Evolutionary conservation across 192 early-diverging fungal species (phyloP).

Genomic region (Coemansia sp.): DNA sequence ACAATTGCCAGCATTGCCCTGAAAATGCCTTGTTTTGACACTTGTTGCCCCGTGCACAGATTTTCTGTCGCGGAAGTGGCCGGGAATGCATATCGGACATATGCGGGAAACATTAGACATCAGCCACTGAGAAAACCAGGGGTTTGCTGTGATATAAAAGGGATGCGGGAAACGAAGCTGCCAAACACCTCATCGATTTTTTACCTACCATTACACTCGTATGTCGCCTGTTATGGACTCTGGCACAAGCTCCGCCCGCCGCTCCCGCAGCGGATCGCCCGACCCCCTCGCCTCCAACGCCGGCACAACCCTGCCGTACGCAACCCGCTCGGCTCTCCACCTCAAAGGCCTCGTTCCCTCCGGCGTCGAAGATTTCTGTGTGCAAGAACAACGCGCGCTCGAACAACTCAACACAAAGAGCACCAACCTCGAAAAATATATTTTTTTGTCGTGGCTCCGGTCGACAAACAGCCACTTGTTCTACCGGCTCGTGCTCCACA

Average conservation of each 20-base stretch:
- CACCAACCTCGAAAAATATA: conserved; percentile 76
- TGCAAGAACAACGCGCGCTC: conserved; percentile 73
- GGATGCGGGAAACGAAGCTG: not conserved
- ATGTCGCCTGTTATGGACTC: conserved; percentile 18
- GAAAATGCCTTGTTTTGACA: not conserved
- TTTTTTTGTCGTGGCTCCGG: conserved; percentile 77
- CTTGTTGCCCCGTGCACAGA: conserved; percentile 9
- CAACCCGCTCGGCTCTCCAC: conserved; percentile 57
- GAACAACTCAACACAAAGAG: conserved; percentile 67
- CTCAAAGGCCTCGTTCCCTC: conserved; percentile 73
- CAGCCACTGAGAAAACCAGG: not conserved
- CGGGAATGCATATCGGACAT: conserved; percentile 17
- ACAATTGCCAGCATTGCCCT: not conserved
- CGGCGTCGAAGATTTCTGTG: conserved; percentile 67
- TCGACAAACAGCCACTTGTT: conserved; percentile 79
- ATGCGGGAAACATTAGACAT: conserved; percentile 1
- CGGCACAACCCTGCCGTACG: conserved; percentile 38
- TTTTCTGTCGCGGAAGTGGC: not conserved
- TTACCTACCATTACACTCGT: not conserved
- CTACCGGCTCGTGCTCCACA: conserved; percentile 73
- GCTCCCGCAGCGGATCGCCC: conserved; percentile 37
- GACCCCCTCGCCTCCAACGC: conserved; percentile 36
- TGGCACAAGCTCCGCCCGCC: conserved; percentile 25
- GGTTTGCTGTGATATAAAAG: not conserved
- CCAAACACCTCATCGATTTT: not conserved